Base-by-base conservation (phyloP, 148 eudicot species). In the Mesembryanthemum crystallinum region DNA sequence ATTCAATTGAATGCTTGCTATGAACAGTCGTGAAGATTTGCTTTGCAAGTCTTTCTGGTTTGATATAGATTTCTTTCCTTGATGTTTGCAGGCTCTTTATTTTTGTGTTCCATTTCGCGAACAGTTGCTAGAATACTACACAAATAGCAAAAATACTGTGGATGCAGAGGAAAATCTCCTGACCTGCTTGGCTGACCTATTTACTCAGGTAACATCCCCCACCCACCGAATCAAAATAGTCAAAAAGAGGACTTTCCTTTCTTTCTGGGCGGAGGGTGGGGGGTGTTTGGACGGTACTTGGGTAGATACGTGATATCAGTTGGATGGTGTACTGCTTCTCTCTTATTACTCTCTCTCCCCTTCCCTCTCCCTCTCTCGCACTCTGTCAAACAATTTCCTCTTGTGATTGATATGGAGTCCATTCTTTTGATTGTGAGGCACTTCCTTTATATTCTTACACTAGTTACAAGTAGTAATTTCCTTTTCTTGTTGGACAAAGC, bases 71-170 rank as follows among this genome's bases (percentile, higher is more conserved):
- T 8, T 8, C 7, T 67, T 11, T 21, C 17, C 14, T 11, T 59
- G 37, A 28, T 62, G 14, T 63, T 24, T 87, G 85, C 93, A 92
- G 97, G 95, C 97, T 67, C 89, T 92, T 7, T 92, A 88, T 80
- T 92, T 92, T 62, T 92, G 97, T 77, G 95, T 92, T 77, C 90
- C 97, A 39, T 92, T 92, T 75, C 95, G 97, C 47, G 95, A 90
- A 70, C 92, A 92, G 74, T 82, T 92, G 74, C 77, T 92, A 66
- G 97, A 92, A 71, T 92, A 88, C 75, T 90, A 87, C 81, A 73
- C 86, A 65, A 89, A 64, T 79, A 85, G 79, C 87, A 93, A 85
- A 83, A 89, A 73, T 80, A 80, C 81, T 43, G 88, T 85, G 54
- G 98, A 89, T 81, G 78, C 89, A 18, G 93, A 92, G 79, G 97